Evolutionary conservation across 1,284 basidiomycete species (phyloP).

Genomic region (Papiliotrema terrestris): DNA sequence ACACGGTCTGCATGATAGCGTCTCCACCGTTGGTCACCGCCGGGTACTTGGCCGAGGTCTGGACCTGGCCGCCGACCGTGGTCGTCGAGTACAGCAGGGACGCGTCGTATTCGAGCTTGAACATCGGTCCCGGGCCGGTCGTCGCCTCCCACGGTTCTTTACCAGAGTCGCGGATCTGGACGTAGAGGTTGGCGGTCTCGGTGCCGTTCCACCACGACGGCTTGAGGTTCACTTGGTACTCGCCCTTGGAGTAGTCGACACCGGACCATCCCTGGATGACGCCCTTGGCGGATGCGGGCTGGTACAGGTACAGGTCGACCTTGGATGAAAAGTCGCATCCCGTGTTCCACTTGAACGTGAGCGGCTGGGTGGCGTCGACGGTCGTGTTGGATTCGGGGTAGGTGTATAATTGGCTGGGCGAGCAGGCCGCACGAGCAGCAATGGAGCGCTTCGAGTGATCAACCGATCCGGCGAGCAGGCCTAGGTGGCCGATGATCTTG

Average conservation of each 20-base stretch:
- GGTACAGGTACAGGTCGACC: slow-evolving; percentile 73
- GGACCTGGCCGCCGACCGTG: slow-evolving; percentile 26
- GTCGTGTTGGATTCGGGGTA: slow-evolving; percentile 57
- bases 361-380: slow-evolving; percentile 56
- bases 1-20: slow-evolving; percentile 45
- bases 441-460: not conserved
- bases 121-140: slow-evolving; percentile 67
- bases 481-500: slow-evolving; percentile 2
- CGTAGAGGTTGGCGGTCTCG: slow-evolving; percentile 57
- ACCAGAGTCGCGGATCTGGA: slow-evolving; percentile 62
- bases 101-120: slow-evolving; percentile 51
- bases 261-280: slow-evolving; percentile 63
- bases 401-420: slow-evolving; percentile 57
- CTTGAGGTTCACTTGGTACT: slow-evolving; percentile 56
- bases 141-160: slow-evolving; percentile 56
- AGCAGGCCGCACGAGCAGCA: slow-evolving; percentile 16
- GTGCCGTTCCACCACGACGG: slow-evolving; percentile 77
- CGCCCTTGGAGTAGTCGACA: slow-evolving; percentile 59
- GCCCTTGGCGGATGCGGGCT: slow-evolving; percentile 52
- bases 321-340: slow-evolving; percentile 55
- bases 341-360: slow-evolving; percentile 71
- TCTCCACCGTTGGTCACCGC: slow-evolving; percentile 51
- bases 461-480: not conserved
- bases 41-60: slow-evolving; percentile 33
- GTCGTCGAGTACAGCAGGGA: slow-evolving; percentile 31